Evolutionary conservation across 192 early-diverging fungal genomes (phyloP), one percentile per base, ranked within the genome.

Genomic region (Coemansia asiatica): DNA sequence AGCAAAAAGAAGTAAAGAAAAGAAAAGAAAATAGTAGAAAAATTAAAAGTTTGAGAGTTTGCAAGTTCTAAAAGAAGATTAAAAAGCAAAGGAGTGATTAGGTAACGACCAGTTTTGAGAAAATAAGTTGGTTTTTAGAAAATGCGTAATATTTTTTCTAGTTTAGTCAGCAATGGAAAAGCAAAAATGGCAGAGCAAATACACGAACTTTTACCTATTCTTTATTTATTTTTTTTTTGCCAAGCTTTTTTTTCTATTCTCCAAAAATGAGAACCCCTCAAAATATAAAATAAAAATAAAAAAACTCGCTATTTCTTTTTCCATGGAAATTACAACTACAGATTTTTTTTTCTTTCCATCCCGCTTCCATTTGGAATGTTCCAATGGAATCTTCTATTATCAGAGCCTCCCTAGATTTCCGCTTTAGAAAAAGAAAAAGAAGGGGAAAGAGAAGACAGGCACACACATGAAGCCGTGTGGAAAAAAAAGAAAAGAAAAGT

Each of bases 281-380:
- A n/a, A n/a, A n/a, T n/a, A n/a, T n/a, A n/a, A n/a, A n/a, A n/a
- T n/a, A n/a, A 36, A 36, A 36, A 6, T 36, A 18, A 18, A 6
- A 44, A 44, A 44, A 58, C 6, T 33, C 7, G 19, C 25, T 15
- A 54, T 27, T 54, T 54, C 4, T 21, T 51, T 54, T 54, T 54
- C 53, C 53, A 27, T 54, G 40, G 40, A 44, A 44, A 44, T 44
- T 44, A 44, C n/a, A 15, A 8, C 16, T 13, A 44, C 40, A 53
- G 50, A 53, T 53, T 53, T 53, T 27, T 22, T 22, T 13, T 44
- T 36, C 35, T 18, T 57, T 40, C 36, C 22, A 35, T 59, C 57
- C 33, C 57, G 57, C 57, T 68, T 68, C 66, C 50, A 38, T 46
- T 27, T 47, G 38, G 66, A 68, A 68, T 47, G 59, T 68, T 68